Percentiles rank a stretch among this genome's conserved stretches.
Conservation (phyloP, 306 rosid genomes). For the Cucurbita maxima region DNA sequence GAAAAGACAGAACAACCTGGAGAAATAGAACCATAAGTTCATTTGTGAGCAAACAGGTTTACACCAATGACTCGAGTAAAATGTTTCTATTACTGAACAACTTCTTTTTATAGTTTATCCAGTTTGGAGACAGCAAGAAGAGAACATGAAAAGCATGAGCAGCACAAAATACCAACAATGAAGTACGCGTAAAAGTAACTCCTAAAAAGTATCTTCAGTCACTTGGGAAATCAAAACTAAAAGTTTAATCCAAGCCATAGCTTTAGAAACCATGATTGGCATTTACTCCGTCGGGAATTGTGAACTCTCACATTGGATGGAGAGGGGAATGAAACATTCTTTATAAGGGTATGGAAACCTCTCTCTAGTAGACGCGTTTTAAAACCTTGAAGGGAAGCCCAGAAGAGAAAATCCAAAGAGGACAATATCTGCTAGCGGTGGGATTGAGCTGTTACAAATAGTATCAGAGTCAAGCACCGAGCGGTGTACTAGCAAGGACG, state of each 20-base stretch:
- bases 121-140: not conserved
- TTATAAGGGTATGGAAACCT: too few relatives aligned
- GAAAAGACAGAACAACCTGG: conserved; percentile 58
- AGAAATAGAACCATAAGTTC: conserved; percentile 5
- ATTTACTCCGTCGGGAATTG: not conserved
- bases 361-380: too few relatives aligned
- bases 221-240: not conserved
- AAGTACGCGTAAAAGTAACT: not conserved
- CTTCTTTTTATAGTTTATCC: not conserved
- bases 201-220: not conserved
- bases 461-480: too few relatives aligned
- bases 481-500: too few relatives aligned
- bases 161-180: not conserved
- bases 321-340: too few relatives aligned
- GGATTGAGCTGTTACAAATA: too few relatives aligned
- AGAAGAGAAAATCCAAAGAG: too few relatives aligned
- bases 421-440: too few relatives aligned
- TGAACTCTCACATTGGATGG: too few relatives aligned
- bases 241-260: not conserved
- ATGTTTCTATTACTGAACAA: not conserved
- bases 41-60: not conserved
- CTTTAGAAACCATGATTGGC: not conserved
- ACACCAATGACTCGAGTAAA: not conserved
- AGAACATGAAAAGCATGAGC: not conserved
- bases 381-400: too few relatives aligned